Base-by-base conservation (phyloP, 345 rosid species). In the Populus davidiana region DNA sequence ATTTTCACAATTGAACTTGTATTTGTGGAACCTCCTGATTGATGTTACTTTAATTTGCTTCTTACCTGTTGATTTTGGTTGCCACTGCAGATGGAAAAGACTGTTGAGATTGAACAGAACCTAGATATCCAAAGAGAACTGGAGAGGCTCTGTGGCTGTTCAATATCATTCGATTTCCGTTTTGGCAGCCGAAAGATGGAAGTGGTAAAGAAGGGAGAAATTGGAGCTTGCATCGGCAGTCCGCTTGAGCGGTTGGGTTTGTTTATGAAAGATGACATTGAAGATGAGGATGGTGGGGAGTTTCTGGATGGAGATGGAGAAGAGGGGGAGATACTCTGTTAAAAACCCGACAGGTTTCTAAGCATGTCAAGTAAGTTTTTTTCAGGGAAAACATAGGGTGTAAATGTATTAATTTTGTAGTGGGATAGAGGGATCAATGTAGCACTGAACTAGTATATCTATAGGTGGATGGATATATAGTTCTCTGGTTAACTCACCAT, bases 241-340 rank as follows among this genome's bases (percentile, higher is more conserved):
- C 87, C 89, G 0, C 73, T 87, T 79, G 88, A 86, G 79, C 79
- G 78, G 67, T 79, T 93, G 62, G 99, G 99, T 72, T 78, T 95
- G 73, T 83, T 85, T 50, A 80, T 95, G 21, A 90, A 87, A 71
- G 87, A 84, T 21, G 90, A 90, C 72, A 69, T 41, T 27, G 78
- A 16, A 50, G 86, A 87, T 0, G 90, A 81, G 17, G 89, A 84
- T 1, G 86, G 79, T 35, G 92, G 89, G 21, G 72, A 72, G 18
- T 36, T 75, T 74, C 29, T 82, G n/a, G 71, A 75, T 25, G 84
- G 47, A 5, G 86, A 83, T 8, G 83, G 85, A 3, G 99, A 93
- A 87, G 99, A 93, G 56, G 98, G 99, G n/a, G 97, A 93, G 81
- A 90, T 93, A 52, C 39, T 82, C 11, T 81, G 56, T 20, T 86